A percentile compares a stretch with the other conserved stretches of the same genome.
These are phyloP conservation scores for Diaporthe sp. DNA, from an alignment of 2,329 filamentous ascomycete genomes.

Conservation along the genomic window DNA sequence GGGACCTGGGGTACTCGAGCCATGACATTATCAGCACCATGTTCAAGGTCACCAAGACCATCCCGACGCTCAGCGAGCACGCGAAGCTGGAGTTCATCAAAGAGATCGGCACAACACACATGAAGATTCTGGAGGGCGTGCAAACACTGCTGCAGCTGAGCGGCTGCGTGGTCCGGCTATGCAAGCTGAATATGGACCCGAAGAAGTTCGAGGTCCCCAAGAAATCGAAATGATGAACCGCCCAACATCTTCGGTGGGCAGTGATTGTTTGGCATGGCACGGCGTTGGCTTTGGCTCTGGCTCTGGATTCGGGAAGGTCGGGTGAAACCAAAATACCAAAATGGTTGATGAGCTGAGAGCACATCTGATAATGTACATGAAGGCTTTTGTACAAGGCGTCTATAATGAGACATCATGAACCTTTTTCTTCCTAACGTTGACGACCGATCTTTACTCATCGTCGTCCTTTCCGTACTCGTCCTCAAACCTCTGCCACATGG, in stretches of 20 bases:
- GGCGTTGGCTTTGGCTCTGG: constrained; percentile 38
- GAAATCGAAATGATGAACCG: constrained; percentile 47
- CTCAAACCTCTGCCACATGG: constrained; percentile 77
- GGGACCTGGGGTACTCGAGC: constrained; percentile 96
- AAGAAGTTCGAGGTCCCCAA: constrained; percentile 73
- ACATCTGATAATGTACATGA: constrained; percentile 39
- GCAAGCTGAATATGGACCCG: constrained; percentile 97
- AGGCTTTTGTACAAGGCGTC: constrained; percentile 32
- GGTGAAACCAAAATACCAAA: constrained; percentile 18
- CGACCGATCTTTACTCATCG: constrained; percentile 45
- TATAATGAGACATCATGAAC: constrained; percentile 25
- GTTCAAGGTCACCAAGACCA: constrained; percentile 98
- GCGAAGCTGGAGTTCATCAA: constrained; percentile 97
- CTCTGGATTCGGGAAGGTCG: constrained; percentile 35
- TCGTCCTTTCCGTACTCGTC: constrained; percentile 66
- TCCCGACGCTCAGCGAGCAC: constrained; percentile 91
- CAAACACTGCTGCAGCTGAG: constrained; percentile 95
- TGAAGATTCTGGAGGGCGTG: constrained; percentile 98
- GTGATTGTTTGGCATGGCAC: constrained; percentile 36
- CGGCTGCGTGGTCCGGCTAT: constrained; percentile 90
- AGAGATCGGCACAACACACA: constrained; percentile 98
- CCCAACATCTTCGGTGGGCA: background rate
- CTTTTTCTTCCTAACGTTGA: background rate
- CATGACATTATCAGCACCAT: constrained; percentile 99
- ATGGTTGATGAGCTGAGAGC: constrained; percentile 28